These are phyloP conservation scores for Ballota nigra DNA, from an alignment of 257 asterid species.

Conservation along the genomic window DNA sequence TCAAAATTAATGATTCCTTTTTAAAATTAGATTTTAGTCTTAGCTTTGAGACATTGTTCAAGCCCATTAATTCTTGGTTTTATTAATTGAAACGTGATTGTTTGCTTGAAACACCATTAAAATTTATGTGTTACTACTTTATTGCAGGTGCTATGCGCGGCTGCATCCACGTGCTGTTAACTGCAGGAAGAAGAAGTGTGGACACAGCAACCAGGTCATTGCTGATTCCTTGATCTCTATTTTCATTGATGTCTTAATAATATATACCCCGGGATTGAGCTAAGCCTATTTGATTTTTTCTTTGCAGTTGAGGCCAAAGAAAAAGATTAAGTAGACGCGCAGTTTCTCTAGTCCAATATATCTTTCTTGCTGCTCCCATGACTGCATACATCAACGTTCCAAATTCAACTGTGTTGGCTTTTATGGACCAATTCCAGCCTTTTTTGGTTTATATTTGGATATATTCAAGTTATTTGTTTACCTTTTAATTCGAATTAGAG, in stretches of 20 bases:
- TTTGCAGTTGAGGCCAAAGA: conserved; percentile 67
- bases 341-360: background rate
- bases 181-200: conserved; percentile 69
- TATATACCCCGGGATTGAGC: too few relatives aligned
- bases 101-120: background rate
- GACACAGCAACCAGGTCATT: conserved; percentile 62
- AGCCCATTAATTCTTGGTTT: background rate
- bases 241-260: background rate
- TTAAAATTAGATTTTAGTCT: background rate
- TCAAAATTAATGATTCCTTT: background rate
- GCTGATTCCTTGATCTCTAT: background rate
- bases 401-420: background rate
- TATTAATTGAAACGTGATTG: background rate
- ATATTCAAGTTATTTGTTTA: background rate
- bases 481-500: background rate
- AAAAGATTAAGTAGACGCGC: conserved; percentile 62
- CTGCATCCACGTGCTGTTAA: conserved; percentile 70
- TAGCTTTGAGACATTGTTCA: background rate
- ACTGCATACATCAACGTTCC: background rate
- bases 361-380: background rate
- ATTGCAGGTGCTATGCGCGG: conserved; percentile 58
- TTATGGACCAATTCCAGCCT: conserved; percentile 5
- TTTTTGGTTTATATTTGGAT: background rate
- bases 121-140: background rate
- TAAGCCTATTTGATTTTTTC: background rate